Conservation (phyloP, 192 early-diverging fungal species). For the Pilaira anomala region DNA sequence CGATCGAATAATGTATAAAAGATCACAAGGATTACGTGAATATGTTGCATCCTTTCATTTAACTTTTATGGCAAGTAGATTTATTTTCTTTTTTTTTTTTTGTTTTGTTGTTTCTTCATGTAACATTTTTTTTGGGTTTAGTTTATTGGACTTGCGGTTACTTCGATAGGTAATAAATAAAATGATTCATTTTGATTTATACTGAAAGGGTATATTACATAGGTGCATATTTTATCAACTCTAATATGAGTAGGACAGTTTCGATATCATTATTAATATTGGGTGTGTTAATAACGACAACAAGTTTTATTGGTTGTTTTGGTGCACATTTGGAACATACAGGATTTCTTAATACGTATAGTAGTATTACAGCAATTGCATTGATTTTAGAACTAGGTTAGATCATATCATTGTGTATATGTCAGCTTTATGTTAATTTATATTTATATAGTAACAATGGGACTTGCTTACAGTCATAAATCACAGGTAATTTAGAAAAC, state of each 20-base stretch:
- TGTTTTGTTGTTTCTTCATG: neutral
- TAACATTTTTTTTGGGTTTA: neutral
- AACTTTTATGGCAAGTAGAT: slow-evolving; percentile 8
- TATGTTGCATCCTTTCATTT: slow-evolving; percentile 15
- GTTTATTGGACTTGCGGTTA: slow-evolving; percentile 12
- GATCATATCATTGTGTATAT: neutral
- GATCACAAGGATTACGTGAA: slow-evolving; percentile 21
- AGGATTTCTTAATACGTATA: slow-evolving; percentile 17
- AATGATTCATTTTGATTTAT: neutral
- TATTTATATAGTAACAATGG: neutral
- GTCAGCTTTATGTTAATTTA: neutral
- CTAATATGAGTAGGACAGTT: slow-evolving; percentile 7
- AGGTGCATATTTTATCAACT: slow-evolving; percentile 25
- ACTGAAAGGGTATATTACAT: neutral
- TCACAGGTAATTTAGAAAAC: slow-evolving; percentile 8
- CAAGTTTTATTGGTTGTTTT: slow-evolving; percentile 22
- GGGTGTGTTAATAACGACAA: slow-evolving; percentile 8
- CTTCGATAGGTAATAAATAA: slow-evolving; percentile 14
- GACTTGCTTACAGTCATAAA: slow-evolving; percentile 3
- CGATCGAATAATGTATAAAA: slow-evolving; percentile 6
- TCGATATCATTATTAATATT: slow-evolving; percentile 4
- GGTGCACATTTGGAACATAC: slow-evolving; percentile 20
- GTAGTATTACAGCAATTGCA: slow-evolving; percentile 9
- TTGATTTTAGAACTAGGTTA: slow-evolving; percentile 19
- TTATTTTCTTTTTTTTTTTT: neutral